Conservation (phyloP, 257 asterid genomes). For the Schizonepeta tenuifolia region DNA sequence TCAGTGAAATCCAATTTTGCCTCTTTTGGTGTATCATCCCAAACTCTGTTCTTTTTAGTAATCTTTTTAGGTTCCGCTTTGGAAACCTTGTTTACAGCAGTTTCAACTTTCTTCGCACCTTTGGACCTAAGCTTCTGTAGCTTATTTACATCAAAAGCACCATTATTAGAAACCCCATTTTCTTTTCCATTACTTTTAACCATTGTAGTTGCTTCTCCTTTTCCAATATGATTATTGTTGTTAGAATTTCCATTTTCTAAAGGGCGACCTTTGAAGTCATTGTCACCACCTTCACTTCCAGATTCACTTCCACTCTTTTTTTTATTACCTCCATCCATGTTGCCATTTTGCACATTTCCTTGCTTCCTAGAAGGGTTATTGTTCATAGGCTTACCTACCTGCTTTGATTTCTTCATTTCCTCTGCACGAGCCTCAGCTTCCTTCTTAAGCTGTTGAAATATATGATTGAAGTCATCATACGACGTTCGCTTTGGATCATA, state of each 20-base stretch:
- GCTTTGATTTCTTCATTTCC: slow-evolving; percentile 84
- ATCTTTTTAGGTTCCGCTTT: slow-evolving; percentile 67
- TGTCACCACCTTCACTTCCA: slow-evolving; percentile 65
- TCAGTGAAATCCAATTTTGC: slow-evolving; percentile 84
- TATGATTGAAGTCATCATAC: slow-evolving; percentile 70
- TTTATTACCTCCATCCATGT: slow-evolving; percentile 63
- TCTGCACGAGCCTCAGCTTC: slow-evolving; percentile 95
- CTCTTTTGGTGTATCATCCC: slow-evolving; percentile 77
- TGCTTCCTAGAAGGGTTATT: slow-evolving; percentile 68
- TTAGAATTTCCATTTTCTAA: slow-evolving; percentile 59
- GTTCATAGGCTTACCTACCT: slow-evolving; percentile 58
- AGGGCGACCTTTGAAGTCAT: slow-evolving; percentile 42
- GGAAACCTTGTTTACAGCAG: slow-evolving; percentile 61
- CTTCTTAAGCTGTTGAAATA: slow-evolving; percentile 86
- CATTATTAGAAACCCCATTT: slow-evolving; percentile 57
- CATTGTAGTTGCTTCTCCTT: slow-evolving; percentile 43
- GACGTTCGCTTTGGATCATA: slow-evolving; percentile 77
- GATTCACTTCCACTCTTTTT: slow-evolving; percentile 78
- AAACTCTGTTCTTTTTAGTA: slow-evolving; percentile 73
- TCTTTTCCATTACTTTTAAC: slow-evolving; percentile 63
- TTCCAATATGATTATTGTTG: slow-evolving; percentile 42
- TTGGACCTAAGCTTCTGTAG: slow-evolving; percentile 74
- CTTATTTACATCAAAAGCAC: slow-evolving; percentile 92
- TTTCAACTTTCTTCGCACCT: slow-evolving; percentile 72
- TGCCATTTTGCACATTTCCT: slow-evolving; percentile 64